A percentile compares a stretch with the other conserved stretches of the same genome.
Evolutionary conservation across 2,329 filamentous ascomycete genomes (phyloP).

Genomic region (Tricladium varicosporioides): DNA sequence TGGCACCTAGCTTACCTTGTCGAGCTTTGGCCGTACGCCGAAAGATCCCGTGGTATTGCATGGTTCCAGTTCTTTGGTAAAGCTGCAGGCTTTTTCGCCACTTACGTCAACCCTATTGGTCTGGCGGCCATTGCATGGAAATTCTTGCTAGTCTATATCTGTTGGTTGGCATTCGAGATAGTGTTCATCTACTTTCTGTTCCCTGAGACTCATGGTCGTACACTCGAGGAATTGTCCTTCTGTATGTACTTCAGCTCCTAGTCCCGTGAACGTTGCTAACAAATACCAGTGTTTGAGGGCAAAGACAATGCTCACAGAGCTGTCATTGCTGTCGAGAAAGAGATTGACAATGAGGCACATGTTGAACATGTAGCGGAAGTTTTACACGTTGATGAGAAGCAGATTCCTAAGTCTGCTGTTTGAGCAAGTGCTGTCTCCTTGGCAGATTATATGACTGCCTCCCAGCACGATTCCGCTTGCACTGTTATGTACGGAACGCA

Average conservation of each 20-base stretch:
- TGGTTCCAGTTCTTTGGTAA: slow-evolving; percentile 34
- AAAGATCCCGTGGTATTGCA: slow-evolving; percentile 21
- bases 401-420: too few species aligned
- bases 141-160: slow-evolving; percentile 43
- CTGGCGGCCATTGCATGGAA: slow-evolving; percentile 41
- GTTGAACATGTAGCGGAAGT: too few species aligned
- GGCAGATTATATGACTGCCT: too few species aligned
- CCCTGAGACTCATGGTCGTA: slow-evolving; percentile 43
- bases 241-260: slow-evolving; percentile 31
- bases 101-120: slow-evolving; percentile 46
- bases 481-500: too few species aligned
- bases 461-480: too few species aligned
- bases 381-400: too few species aligned
- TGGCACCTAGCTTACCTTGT: slow-evolving; percentile 47
- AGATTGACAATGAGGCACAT: too few species aligned
- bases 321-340: slow-evolving; percentile 37
- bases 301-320: slow-evolving; percentile 36
- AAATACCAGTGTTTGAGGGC: slow-evolving; percentile 38
- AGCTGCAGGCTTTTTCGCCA: slow-evolving; percentile 45
- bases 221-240: slow-evolving; percentile 46
- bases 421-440: too few species aligned
- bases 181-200: slow-evolving; percentile 44
- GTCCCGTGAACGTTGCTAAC: not conserved
- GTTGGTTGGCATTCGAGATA: slow-evolving; percentile 41
- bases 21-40: slow-evolving; percentile 57